Conservation (phyloP, 1,139 yeast genomes). For the Nakaseomyces nivariensis region DNA sequence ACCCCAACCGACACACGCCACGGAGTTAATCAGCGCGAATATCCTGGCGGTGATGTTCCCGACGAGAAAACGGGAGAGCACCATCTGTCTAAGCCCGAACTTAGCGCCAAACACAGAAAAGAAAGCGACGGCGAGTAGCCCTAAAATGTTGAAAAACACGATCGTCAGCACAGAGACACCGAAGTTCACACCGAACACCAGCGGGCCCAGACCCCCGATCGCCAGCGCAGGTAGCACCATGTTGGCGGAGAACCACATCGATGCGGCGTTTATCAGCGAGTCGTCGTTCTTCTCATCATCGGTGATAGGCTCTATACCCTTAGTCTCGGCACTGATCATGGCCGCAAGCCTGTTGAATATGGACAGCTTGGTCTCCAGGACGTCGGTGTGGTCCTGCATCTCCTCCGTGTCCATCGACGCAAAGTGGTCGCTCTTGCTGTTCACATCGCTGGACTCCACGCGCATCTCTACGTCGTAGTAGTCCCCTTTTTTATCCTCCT, state of each 20-base stretch:
- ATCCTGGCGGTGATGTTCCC: conserved; percentile 71
- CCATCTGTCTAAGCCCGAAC: conserved; percentile 83
- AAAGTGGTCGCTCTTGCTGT: not conserved
- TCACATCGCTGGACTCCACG: not conserved
- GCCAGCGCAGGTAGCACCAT: conserved; percentile 78
- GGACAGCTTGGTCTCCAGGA: conserved; percentile 13
- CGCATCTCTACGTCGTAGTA: conserved; percentile 1
- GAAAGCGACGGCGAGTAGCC: conserved; percentile 71
- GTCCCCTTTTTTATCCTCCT: not conserved
- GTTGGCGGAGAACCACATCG: conserved; percentile 92
- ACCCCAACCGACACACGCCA: conserved; percentile 95
- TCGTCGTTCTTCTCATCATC: conserved; percentile 41
- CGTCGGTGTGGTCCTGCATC: not conserved
- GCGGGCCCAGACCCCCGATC: conserved; percentile 69
- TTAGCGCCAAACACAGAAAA: conserved; percentile 77
- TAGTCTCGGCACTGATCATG: conserved; percentile 34
- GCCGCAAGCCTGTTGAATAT: conserved; percentile 31
- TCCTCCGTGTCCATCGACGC: not conserved
- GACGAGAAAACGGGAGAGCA: conserved; percentile 64
- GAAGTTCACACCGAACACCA: conserved; percentile 42
- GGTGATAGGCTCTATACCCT: conserved; percentile 40
- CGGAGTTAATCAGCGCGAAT: conserved; percentile 64
- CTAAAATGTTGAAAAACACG: conserved; percentile 63
- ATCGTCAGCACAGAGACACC: conserved; percentile 56
- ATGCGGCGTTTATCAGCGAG: conserved; percentile 59